These are phyloP conservation scores for Fomitopsis schrenkii DNA, from an alignment of 1,284 basidiomycete genomes.

Conservation along the genomic window DNA sequence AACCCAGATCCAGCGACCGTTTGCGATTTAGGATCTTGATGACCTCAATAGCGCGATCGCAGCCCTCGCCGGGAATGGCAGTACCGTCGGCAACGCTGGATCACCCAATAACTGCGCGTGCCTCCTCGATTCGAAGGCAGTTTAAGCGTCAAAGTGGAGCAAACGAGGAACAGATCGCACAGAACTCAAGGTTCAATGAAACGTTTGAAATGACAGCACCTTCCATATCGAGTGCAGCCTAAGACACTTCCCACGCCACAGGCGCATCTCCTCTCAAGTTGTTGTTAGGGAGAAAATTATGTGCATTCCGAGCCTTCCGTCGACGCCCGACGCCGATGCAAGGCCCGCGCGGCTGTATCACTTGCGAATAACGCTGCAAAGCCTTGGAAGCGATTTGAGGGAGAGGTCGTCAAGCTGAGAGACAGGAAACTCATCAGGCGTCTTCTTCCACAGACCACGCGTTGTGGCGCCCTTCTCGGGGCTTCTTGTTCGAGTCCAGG, in stretches of 20 bases:
- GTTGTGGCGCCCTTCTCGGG: background rate
- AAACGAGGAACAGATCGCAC: background rate
- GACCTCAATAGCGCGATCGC: background rate
- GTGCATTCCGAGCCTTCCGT: background rate
- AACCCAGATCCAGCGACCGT: background rate
- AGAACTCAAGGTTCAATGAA: background rate
- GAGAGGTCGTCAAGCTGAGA: background rate
- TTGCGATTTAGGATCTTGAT: background rate
- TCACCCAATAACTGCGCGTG: background rate
- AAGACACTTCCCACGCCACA: slow-evolving; percentile 5
- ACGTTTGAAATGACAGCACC: slow-evolving; percentile 2
- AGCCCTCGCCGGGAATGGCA: background rate
- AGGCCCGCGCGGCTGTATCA: no score
- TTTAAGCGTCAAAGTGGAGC: background rate
- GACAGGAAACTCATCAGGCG: background rate
- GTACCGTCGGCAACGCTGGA: background rate
- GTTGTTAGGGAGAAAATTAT: background rate
- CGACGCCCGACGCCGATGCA: background rate
- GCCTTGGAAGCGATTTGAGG: background rate
- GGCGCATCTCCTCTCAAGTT: background rate
- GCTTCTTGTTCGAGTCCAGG: background rate
- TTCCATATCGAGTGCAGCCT: background rate
- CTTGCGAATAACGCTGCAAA: background rate
- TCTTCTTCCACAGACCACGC: background rate
- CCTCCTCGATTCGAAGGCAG: background rate